Evolutionary conservation across 2,329 filamentous ascomycete genomes (phyloP).

Genomic region (Ramichloridium luteum): DNA sequence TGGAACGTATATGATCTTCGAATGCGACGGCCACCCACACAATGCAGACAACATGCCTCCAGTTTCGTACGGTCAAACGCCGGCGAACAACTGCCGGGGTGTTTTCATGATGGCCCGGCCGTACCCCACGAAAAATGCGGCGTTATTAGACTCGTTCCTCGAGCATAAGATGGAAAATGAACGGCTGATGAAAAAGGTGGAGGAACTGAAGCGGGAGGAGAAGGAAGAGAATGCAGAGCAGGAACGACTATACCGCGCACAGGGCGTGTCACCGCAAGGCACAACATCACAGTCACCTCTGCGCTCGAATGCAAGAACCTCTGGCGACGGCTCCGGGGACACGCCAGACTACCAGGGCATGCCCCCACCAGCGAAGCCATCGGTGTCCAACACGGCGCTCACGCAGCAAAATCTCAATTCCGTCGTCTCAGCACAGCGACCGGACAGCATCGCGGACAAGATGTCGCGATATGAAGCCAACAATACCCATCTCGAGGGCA

Average conservation of each 20-base stretch:
- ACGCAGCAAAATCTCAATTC: slow-evolving; percentile 73
- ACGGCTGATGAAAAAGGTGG: slow-evolving; percentile 68
- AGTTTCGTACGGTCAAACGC: slow-evolving; percentile 13
- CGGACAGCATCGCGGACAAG: slow-evolving; percentile 71
- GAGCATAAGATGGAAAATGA: slow-evolving; percentile 97
- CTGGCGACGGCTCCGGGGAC: slow-evolving; percentile 12
- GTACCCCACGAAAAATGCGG: slow-evolving; percentile 79
- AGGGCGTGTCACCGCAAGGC: slow-evolving; percentile 16
- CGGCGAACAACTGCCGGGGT: slow-evolving; percentile 50
- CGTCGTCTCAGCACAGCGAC: slow-evolving; percentile 49
- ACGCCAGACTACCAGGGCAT: slow-evolving; percentile 40
- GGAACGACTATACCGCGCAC: slow-evolving; percentile 40
- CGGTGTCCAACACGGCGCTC: slow-evolving; percentile 52
- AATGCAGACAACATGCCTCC: slow-evolving; percentile 42
- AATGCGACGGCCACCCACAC: slow-evolving; percentile 86
- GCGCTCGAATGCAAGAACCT: too few relatives aligned
- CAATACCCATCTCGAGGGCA: slow-evolving; percentile 65
- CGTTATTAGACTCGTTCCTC: slow-evolving; percentile 78
- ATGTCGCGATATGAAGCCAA: slow-evolving; percentile 68
- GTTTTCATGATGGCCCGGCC: slow-evolving; percentile 89
- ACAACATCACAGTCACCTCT: slow-evolving; percentile 11
- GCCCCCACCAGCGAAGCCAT: slow-evolving; percentile 54
- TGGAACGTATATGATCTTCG: slow-evolving; percentile 65
- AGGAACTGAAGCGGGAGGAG: slow-evolving; percentile 75
- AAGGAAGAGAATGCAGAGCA: slow-evolving; percentile 62